phyloP scores from a whole-genome alignment of 257 asterid genomes.

The Scutellaria minor region DNA sequence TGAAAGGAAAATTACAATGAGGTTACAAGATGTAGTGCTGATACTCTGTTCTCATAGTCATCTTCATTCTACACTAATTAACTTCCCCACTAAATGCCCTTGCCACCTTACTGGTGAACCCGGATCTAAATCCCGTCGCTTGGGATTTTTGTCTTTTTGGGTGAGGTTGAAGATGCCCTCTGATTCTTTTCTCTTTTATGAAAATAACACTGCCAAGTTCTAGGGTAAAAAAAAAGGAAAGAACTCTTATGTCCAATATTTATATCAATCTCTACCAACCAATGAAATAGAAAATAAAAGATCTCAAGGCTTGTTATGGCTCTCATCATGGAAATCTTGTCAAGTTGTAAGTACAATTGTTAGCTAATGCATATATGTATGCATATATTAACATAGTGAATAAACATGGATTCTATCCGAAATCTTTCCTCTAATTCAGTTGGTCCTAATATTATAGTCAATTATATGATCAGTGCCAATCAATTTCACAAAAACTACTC shows the following conservation, averaged over 20 bases:
- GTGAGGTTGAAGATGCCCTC: not conserved
- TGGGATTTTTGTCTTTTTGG: not conserved
- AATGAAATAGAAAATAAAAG: slow-evolving; percentile 15
- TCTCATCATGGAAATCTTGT: slow-evolving; percentile 13
- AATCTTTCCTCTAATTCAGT: slow-evolving; percentile 21
- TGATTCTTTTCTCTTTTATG: not conserved
- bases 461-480: slow-evolving; percentile 17
- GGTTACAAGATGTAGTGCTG: slow-evolving; percentile 19
- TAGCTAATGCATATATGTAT: not conserved
- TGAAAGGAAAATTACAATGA: slow-evolving; percentile 24
- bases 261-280: not conserved
- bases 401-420: not conserved
- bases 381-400: not conserved
- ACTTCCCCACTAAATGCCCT: slow-evolving; percentile 3
- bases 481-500: not conserved
- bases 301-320: slow-evolving; percentile 6
- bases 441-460: slow-evolving; percentile 18
- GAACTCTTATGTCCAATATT: not conserved
- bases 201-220: not conserved
- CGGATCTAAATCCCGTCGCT: slow-evolving; percentile 22
- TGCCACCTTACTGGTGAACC: slow-evolving; percentile 20
- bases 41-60: slow-evolving; percentile 27
- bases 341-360: not conserved
- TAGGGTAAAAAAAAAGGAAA: not conserved
- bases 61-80: slow-evolving; percentile 27